These are phyloP conservation scores for Cladosporium sp. DNA, from an alignment of 2,329 filamentous ascomycete genomes.

Conservation along the genomic window DNA sequence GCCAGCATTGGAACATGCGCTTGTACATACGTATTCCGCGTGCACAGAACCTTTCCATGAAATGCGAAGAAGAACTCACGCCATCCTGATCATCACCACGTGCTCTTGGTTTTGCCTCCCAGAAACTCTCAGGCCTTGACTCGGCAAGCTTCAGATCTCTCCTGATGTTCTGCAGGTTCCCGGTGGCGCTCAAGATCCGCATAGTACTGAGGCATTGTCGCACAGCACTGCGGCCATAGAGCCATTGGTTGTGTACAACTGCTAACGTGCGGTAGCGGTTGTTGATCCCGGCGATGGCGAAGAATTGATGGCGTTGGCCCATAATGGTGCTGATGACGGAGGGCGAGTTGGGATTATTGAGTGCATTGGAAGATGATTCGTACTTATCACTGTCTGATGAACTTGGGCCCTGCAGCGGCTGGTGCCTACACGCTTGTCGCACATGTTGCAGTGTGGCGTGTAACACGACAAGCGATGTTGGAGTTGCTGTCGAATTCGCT, in stretches of 20 bases:
- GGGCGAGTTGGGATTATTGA: background rate
- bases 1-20: background rate
- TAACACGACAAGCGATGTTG: background rate
- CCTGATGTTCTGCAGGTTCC: background rate
- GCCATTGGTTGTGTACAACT: background rate
- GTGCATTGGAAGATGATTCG: too few relatives aligned
- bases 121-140: background rate
- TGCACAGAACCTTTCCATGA: too few relatives aligned
- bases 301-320: background rate
- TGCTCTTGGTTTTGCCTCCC: background rate
- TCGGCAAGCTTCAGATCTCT: background rate
- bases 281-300: background rate
- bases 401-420: background rate
- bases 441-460: background rate
- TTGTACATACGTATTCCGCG: too few relatives aligned
- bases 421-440: background rate
- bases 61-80: too few relatives aligned
- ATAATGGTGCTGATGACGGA: background rate
- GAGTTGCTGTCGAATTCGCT: background rate
- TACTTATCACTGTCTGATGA: background rate
- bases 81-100: too few relatives aligned
- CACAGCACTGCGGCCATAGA: background rate
- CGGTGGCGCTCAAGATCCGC: background rate
- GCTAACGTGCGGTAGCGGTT: background rate
- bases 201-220: background rate